A percentile compares a stretch with the other conserved stretches of the same genome.
These are phyloP conservation scores for Staphylotrichum longicolle DNA, from an alignment of 495 filamentous ascomycete genomes.

Conservation along the genomic window DNA sequence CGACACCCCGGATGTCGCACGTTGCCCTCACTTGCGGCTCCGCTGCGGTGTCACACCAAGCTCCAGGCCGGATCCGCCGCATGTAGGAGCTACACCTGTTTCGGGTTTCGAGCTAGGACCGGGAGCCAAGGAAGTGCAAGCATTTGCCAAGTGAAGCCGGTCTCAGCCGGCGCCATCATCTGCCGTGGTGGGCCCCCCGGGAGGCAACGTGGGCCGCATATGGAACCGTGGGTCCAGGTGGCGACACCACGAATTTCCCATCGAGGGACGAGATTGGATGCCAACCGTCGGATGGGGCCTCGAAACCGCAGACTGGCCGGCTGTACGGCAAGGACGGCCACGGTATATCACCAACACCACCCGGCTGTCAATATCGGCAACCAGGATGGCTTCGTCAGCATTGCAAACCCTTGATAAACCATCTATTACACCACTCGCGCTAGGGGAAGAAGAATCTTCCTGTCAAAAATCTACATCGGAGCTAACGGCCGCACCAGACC, in stretches of 20 bases:
- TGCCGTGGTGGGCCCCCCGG: slow-evolving; percentile 10
- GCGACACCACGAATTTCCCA: neutral
- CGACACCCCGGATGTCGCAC: neutral
- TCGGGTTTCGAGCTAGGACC: neutral
- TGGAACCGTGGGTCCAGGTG: neutral
- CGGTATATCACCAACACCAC: no score
- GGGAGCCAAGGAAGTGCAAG: slow-evolving; percentile 1
- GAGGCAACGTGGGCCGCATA: neutral
- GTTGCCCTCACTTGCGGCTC: neutral
- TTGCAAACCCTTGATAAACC: neutral
- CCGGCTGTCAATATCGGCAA: neutral
- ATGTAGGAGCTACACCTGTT: neutral
- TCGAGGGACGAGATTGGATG: no score
- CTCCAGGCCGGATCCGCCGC: neutral
- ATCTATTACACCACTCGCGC: neutral
- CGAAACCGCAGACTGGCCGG: no score
- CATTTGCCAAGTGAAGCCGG: slow-evolving; percentile 6
- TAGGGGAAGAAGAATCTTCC: slow-evolving; percentile 6
- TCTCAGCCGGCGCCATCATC: neutral
- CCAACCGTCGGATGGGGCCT: no score
- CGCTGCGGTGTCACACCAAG: neutral
- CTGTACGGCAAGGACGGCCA: no score
- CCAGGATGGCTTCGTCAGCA: neutral
- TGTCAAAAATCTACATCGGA: neutral
- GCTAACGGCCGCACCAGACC: neutral